phyloP scores from a whole-genome alignment of 1,284 basidiomycete species.

The Ustilago crameri region DNA sequence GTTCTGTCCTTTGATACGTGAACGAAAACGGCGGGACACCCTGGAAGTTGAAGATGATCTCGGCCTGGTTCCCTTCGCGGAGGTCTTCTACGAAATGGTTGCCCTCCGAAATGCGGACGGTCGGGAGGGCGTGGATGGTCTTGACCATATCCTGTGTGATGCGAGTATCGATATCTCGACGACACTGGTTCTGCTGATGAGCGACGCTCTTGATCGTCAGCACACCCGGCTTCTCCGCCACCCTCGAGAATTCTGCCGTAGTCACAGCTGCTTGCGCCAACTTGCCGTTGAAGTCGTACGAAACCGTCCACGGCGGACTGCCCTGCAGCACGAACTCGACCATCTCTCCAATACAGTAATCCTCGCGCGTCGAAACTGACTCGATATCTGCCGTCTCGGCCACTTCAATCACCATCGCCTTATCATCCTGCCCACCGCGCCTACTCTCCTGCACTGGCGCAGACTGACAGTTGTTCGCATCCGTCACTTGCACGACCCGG shows the following conservation, averaged over 20 bases:
- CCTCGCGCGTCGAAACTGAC: slow-evolving; percentile 79
- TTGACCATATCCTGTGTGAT: slow-evolving; percentile 72
- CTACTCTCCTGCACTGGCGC: slow-evolving; percentile 8
- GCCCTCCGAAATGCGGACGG: slow-evolving; percentile 86
- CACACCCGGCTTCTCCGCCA: slow-evolving; percentile 82
- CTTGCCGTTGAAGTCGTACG: slow-evolving; percentile 85
- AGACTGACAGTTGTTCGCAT: slow-evolving; percentile 58
- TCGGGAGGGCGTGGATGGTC: slow-evolving; percentile 83
- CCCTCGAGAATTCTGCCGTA: slow-evolving; percentile 82
- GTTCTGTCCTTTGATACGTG: slow-evolving; percentile 69
- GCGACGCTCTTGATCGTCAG: slow-evolving; percentile 86
- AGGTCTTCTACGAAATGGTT: slow-evolving; percentile 83
- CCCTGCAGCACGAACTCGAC: slow-evolving; percentile 93
- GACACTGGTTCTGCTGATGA: slow-evolving; percentile 73
- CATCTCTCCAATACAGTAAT: slow-evolving; percentile 90
- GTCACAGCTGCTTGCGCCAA: slow-evolving; percentile 79
- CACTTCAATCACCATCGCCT: slow-evolving; percentile 73
- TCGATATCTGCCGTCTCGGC: slow-evolving; percentile 93
- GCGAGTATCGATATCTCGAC: slow-evolving; percentile 69
- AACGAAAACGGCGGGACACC: slow-evolving; percentile 96
- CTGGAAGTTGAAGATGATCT: slow-evolving; percentile 86
- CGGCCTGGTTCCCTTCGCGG: slow-evolving; percentile 82
- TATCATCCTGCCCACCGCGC: slow-evolving; percentile 14
- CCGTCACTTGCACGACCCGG: slow-evolving; percentile 60
- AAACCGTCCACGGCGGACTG: slow-evolving; percentile 92